Percentiles rank a stretch among this genome's conserved stretches.
These are phyloP conservation scores for Phytophthora macrochlamydospora DNA, from an alignment of 352 stramenopile genomes.

Conservation along the genomic window DNA sequence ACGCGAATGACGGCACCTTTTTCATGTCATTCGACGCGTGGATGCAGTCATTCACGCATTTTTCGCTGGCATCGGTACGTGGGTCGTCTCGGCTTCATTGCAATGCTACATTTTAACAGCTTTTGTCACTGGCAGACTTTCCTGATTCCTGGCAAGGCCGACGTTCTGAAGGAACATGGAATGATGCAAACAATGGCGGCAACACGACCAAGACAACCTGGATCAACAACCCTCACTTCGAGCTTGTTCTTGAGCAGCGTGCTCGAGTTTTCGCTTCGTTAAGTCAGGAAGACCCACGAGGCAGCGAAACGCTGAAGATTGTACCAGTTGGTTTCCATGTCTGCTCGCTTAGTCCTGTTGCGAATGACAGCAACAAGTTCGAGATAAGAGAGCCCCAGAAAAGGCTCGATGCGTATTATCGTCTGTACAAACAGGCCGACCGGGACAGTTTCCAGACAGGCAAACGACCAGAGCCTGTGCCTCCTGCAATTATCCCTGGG, in stretches of 20 bases:
- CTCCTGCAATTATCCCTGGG: conserved; percentile 78
- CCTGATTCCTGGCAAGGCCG: conserved; percentile 86
- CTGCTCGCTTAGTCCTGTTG: conserved; percentile 53
- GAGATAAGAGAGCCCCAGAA: conserved; percentile 71
- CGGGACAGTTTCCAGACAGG: conserved; percentile 65
- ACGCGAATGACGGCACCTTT: conserved; percentile 90
- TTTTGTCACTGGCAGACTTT: conserved; percentile 59
- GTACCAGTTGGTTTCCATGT: conserved; percentile 84
- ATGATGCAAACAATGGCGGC: conserved; percentile 74
- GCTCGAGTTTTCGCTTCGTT: conserved; percentile 76
- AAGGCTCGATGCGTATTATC: conserved; percentile 72
- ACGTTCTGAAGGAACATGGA: conserved; percentile 78
- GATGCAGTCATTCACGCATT: conserved; percentile 89
- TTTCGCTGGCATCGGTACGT: conserved; percentile 90
- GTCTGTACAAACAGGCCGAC: conserved; percentile 71
- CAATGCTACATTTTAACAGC: background rate
- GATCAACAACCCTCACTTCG: conserved; percentile 88
- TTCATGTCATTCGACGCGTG: conserved; percentile 92
- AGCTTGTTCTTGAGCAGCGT: conserved; percentile 66
- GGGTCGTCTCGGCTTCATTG: background rate
- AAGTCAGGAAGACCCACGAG: conserved; percentile 81
- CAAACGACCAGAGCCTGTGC: conserved; percentile 48
- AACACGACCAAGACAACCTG: conserved; percentile 88
- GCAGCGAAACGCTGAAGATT: conserved; percentile 73
- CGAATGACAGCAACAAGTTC: conserved; percentile 41